A percentile compares a stretch with the other conserved stretches of the same genome.
phyloP scores from a whole-genome alignment of 371 early-diverging fungal species.

The Mortierella sp. region DNA sequence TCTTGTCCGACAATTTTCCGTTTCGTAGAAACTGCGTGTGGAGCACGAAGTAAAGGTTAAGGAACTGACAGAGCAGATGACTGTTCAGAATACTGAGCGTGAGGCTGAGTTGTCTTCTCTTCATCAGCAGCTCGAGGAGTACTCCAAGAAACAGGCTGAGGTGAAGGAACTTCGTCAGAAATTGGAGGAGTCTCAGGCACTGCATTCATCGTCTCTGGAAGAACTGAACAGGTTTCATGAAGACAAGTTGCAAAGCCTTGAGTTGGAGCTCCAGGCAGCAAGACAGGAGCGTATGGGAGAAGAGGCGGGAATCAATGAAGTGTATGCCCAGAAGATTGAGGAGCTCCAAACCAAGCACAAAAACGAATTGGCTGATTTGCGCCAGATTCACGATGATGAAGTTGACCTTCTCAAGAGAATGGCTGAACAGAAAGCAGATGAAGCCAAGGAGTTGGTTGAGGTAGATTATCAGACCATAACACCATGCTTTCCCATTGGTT shows the following conservation, averaged over 20 bases:
- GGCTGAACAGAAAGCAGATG: conserved; percentile 40
- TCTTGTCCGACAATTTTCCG: no score
- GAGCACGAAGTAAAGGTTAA: conserved; percentile 47
- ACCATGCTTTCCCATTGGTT: background rate
- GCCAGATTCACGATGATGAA: conserved; percentile 34
- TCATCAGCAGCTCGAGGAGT: conserved; percentile 42
- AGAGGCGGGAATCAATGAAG: conserved; percentile 38
- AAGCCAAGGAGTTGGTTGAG: conserved; percentile 46
- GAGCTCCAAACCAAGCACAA: conserved; percentile 35
- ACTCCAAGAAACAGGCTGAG: conserved; percentile 35
- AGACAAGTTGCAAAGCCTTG: conserved; percentile 46
- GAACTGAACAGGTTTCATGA: conserved; percentile 49
- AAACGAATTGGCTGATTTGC: conserved; percentile 32
- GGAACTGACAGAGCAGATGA: conserved; percentile 35
- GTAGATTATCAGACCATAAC: conserved; percentile 8
- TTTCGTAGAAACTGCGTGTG: conserved; percentile 41
- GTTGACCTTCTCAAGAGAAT: conserved; percentile 31
- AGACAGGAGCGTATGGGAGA: conserved; percentile 35
- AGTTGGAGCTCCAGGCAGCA: conserved; percentile 46
- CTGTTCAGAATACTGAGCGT: conserved; percentile 34
- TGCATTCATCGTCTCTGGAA: conserved; percentile 44
- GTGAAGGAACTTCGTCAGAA: conserved; percentile 32
- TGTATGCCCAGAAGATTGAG: conserved; percentile 42
- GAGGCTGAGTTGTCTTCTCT: conserved; percentile 45
- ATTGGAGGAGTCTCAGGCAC: conserved; percentile 43